phyloP scores from a whole-genome alignment of 768 basidiomycete species.

The Bullera alba region DNA sequence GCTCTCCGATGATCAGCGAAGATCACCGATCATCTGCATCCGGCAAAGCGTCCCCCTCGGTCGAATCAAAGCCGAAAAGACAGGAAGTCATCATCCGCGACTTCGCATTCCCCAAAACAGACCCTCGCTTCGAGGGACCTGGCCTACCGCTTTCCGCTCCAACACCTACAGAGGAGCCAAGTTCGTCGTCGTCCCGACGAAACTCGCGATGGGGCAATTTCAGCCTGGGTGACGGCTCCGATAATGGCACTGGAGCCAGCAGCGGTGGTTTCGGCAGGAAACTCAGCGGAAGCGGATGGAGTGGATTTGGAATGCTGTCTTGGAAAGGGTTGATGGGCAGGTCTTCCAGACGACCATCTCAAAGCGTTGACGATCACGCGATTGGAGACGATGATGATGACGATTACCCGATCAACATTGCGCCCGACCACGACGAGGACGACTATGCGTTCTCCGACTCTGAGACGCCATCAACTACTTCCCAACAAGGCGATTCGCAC shows the following conservation, averaged over 20 bases:
- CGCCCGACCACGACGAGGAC: constrained; percentile 12
- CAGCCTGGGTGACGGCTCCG: too few species aligned
- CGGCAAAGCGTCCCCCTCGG: too few species aligned
- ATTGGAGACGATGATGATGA: constrained; percentile 15
- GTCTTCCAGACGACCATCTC: not conserved
- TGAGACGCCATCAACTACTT: too few species aligned
- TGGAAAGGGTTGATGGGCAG: constrained; percentile 14
- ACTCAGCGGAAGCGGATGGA: constrained; percentile 22
- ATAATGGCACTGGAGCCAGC: too few species aligned
- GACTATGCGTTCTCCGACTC: constrained; percentile 4
- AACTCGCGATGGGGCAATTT: constrained; percentile 4
- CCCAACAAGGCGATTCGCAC: not conserved
- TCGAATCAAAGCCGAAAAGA: too few species aligned
- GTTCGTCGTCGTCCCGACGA: not conserved
- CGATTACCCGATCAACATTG: not conserved
- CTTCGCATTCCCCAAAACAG: constrained; percentile 22
- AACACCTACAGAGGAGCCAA: not conserved
- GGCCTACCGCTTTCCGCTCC: constrained; percentile 2
- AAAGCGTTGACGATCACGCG: not conserved
- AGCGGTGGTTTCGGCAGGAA: not conserved
- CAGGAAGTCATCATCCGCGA: constrained; percentile 23
- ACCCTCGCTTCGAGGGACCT: constrained; percentile 22
- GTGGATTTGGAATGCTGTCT: constrained; percentile 1
- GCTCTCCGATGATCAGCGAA: too few species aligned
- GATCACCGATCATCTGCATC: too few species aligned